A percentile compares a stretch with the other conserved stretches of the same genome.
Evolutionary conservation across 148 eudicot species (phyloP).

Genomic region (Arctostaphylos glauca): DNA sequence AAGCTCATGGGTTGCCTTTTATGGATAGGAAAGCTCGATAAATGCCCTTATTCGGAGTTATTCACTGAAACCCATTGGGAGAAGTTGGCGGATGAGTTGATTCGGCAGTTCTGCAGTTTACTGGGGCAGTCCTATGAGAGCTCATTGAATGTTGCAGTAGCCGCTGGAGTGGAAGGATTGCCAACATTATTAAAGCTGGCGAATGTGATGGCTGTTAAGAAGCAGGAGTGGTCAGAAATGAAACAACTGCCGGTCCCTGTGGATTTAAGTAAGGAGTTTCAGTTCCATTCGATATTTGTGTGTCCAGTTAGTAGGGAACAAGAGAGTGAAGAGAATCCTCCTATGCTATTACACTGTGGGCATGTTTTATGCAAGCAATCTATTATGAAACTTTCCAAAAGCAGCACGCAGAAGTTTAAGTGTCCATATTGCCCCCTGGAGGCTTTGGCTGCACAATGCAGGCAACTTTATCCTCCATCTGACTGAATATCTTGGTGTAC

Average conservation of each 20-base stretch:
- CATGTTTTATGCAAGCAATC: conserved; percentile 59
- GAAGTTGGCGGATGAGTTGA: conserved; percentile 39
- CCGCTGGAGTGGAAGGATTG: conserved; percentile 54
- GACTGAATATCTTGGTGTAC: neutral
- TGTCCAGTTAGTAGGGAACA: conserved; percentile 61
- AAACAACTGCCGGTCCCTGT: conserved; percentile 52
- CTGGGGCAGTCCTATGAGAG: conserved; percentile 43
- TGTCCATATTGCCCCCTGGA: conserved; percentile 57
- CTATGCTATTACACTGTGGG: conserved; percentile 62
- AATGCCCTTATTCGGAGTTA: conserved; percentile 44
- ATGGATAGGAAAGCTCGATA: conserved; percentile 50
- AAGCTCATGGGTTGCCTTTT: conserved; percentile 51
- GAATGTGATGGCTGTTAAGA: conserved; percentile 42
- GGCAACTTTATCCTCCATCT: conserved; percentile 21
- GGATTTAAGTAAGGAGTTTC: conserved; percentile 49
- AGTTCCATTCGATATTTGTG: conserved; percentile 57
- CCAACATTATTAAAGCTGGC: conserved; percentile 51
- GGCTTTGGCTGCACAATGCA: conserved; percentile 42
- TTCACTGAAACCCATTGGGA: conserved; percentile 38
- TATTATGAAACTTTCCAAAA: conserved; percentile 43
- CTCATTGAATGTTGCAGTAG: conserved; percentile 43
- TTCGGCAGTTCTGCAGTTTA: conserved; percentile 37
- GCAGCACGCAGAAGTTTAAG: conserved; percentile 39
- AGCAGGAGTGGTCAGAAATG: conserved; percentile 52
- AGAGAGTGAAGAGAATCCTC: conserved; percentile 54